Conservation (phyloP, 2,329 filamentous ascomycete species). For the Hymenotorrendiella dingleyae region DNA sequence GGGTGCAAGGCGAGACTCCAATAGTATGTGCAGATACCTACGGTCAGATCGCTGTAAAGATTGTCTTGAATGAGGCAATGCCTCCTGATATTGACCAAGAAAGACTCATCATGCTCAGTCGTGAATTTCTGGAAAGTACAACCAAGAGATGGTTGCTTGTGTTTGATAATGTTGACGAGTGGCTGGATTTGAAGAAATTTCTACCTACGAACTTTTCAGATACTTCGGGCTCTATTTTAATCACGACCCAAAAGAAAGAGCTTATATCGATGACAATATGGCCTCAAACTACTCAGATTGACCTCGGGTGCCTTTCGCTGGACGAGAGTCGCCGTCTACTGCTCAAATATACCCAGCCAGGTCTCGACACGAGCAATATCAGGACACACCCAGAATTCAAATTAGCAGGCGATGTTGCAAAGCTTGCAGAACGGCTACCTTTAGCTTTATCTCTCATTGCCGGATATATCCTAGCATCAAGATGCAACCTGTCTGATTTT, state of each 20-base stretch:
- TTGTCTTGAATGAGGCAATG: background rate
- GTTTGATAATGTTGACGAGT: constrained; percentile 20
- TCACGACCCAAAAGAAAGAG: constrained; percentile 9
- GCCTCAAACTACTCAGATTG: background rate
- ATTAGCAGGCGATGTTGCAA: constrained; percentile 12
- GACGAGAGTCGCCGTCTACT: background rate
- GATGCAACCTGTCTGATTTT: constrained; percentile 16
- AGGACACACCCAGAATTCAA: constrained; percentile 13
- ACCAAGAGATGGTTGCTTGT: constrained; percentile 11
- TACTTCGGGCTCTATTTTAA: constrained; percentile 14
- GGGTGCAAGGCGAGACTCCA: background rate
- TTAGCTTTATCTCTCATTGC: constrained; percentile 20
- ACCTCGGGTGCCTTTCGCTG: background rate
- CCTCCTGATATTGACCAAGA: background rate
- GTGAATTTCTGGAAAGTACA: background rate
- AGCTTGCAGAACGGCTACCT: constrained; percentile 14
- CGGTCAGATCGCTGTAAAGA: background rate
- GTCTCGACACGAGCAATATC: constrained; percentile 1
- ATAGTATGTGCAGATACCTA: background rate
- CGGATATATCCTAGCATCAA: constrained; percentile 19
- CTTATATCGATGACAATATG: background rate
- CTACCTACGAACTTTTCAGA: constrained; percentile 9
- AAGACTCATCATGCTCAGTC: background rate
- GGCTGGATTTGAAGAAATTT: constrained; percentile 7
- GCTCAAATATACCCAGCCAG: background rate